Base-by-base conservation (phyloP, 805 yeast genomes). In the Ogataea neopini region DNA sequence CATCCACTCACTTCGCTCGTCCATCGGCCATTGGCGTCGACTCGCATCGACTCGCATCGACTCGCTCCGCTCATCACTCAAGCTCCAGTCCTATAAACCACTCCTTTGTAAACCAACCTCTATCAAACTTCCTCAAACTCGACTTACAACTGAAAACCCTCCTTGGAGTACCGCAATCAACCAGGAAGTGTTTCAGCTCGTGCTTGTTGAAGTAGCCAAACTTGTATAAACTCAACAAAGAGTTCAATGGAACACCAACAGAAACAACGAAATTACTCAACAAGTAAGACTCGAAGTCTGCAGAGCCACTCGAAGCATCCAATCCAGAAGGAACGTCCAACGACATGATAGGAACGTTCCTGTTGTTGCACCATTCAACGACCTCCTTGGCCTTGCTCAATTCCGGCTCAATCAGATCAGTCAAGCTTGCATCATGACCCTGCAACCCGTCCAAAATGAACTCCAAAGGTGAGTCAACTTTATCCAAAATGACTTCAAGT, bases 281-380 rank as follows among this genome's bases (percentile, higher is more conserved):
- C 29, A 62, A 33, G 25, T 52, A 58, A 1, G 44, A 20, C 13
- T 56, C 60, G 18, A 52, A 52, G 26, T 64, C 69, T 4, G 60
- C 53, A 14, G 71, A 68, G 6, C 96, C 97, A 0, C 95, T 80
- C 4, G 94, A 88, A 6, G 90, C 84, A 59, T 88, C 96, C 34
- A 85, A 70, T 4, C 96, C 96, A 1, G 90, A 78, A 4, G 96
- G 91, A 22, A 87, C 77, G 60, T 89, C 96, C 22, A 90, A 61
- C 0, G 96, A 86, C 68, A 87, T 58, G 8, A 77, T 69, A 32
- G 76, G 74, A 5, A 75, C 65, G 11, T 63, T 61, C 6, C 73
- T 70, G 26, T 62, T 63, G 55, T 87, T 86, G 48, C 84, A 77
- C 96, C 96, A 90, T 4, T 68, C 64, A 20, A 88, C 77, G 15